Conservation (phyloP, 164 flowering plant species). For the Pachysandra terminalis region DNA sequence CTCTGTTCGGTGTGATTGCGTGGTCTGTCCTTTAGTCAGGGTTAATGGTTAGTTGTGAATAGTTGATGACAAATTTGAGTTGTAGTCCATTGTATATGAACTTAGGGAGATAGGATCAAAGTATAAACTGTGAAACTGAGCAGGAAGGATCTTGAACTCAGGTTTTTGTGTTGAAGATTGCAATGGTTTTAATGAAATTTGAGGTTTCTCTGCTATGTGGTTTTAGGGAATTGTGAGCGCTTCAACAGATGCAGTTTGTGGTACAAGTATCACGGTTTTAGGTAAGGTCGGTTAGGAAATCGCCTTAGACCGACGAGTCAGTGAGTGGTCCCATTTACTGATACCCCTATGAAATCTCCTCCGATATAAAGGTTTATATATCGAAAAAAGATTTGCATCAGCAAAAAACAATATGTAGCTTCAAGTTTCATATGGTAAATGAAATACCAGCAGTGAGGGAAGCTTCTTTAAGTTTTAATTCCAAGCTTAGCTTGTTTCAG, state of each 20-base stretch:
- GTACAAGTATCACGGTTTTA: background rate
- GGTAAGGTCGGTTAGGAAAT: background rate
- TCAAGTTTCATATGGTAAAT: background rate
- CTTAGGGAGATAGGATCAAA: constrained; percentile 9
- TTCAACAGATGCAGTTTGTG: background rate
- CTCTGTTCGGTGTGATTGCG: constrained; percentile 10
- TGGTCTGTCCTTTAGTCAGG: constrained; percentile 1
- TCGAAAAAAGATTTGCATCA: background rate
- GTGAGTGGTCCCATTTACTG: background rate
- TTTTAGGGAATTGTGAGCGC: background rate
- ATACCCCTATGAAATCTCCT: background rate
- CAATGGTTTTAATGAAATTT: constrained; percentile 9
- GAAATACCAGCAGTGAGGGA: background rate
- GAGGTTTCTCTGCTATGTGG: background rate
- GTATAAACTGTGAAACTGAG: constrained; percentile 1
- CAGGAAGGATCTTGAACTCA: background rate
- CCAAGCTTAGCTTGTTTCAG: background rate
- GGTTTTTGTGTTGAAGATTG: constrained; percentile 5
- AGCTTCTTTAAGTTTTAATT: background rate
- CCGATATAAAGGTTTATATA: background rate
- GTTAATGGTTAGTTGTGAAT: constrained; percentile 16
- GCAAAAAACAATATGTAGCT: background rate
- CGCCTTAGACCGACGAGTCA: background rate
- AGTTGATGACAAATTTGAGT: constrained; percentile 8
- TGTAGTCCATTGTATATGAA: constrained; percentile 9